A percentile compares a stretch with the other conserved stretches of the same genome.
Evolutionary conservation across 148 eudicot genomes (phyloP).

Genomic region (Rhododendron ovatum): DNA sequence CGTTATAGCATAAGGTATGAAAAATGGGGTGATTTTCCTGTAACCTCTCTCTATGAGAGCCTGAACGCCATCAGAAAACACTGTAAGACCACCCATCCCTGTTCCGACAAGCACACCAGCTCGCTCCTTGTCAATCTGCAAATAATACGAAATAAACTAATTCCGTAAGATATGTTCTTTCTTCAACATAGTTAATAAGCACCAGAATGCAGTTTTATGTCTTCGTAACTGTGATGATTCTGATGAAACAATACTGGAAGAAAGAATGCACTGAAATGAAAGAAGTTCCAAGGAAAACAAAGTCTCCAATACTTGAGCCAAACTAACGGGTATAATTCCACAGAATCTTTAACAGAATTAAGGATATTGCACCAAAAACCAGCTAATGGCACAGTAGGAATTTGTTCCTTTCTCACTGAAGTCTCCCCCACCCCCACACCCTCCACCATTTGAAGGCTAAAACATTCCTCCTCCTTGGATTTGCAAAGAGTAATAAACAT

Average conservation of each 20-base stretch:
- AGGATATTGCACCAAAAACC: not conserved
- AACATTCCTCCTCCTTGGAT: not conserved
- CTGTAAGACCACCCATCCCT: constrained; percentile 91
- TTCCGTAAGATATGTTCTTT: not conserved
- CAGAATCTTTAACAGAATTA: not conserved
- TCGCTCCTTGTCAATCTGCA: constrained; percentile 79
- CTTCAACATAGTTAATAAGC: not conserved
- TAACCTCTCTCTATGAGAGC: constrained; percentile 81
- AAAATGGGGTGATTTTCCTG: constrained; percentile 86
- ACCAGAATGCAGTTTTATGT: not conserved
- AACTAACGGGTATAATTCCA: not conserved
- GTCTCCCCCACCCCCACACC: not conserved
- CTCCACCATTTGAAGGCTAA: not conserved
- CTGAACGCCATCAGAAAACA: constrained; percentile 81
- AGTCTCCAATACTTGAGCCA: not conserved
- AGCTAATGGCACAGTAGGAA: not conserved
- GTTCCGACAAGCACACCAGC: constrained; percentile 96
- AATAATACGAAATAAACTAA: not conserved
- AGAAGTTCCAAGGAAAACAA: not conserved
- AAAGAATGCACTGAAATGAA: not conserved
- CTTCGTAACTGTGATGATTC: not conserved
- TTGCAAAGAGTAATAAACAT: not conserved
- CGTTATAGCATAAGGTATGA: constrained; percentile 86
- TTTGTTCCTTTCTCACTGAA: not conserved
- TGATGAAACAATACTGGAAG: too few species aligned